Evolutionary conservation across 805 yeast species (phyloP).

Genomic region (Saturnispora besseyi): DNA sequence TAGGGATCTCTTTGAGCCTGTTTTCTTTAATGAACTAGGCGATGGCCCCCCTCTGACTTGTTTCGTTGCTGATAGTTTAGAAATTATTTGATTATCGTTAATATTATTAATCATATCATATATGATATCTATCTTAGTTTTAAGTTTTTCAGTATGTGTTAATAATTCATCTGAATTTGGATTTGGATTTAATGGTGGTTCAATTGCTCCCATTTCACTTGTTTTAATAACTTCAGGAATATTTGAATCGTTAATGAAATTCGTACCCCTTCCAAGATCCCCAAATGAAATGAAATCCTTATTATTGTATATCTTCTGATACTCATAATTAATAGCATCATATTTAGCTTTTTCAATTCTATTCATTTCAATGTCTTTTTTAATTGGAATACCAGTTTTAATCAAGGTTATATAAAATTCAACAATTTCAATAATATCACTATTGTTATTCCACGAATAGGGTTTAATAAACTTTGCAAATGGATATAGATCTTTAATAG

Average conservation of each 20-base stretch:
- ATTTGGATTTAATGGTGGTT: constrained; percentile 14
- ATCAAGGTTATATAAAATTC: constrained; percentile 4
- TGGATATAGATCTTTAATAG: neutral
- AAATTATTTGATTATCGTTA: neutral
- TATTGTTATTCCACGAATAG: neutral
- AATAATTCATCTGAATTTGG: neutral
- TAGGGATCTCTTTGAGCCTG: neutral
- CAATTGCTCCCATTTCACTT: constrained; percentile 22
- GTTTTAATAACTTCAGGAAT: constrained; percentile 22
- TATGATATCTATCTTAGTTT: neutral
- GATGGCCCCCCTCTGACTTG: neutral
- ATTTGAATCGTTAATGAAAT: constrained; percentile 12
- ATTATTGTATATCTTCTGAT: constrained; percentile 5
- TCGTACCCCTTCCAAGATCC: neutral
- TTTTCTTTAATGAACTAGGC: neutral
- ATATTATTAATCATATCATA: neutral
- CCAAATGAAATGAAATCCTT: neutral
- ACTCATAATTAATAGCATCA: constrained; percentile 1
- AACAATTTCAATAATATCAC: neutral
- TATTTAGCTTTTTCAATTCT: constrained; percentile 8
- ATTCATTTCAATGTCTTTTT: neutral
- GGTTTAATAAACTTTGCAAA: neutral
- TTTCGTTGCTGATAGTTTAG: neutral
- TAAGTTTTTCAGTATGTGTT: neutral
- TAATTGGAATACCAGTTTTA: constrained; percentile 1